A percentile compares a stretch with the other conserved stretches of the same genome.
These are phyloP conservation scores for Eimeria zaria DNA, from an alignment of 169 alveolate species.

Conservation along the genomic window DNA sequence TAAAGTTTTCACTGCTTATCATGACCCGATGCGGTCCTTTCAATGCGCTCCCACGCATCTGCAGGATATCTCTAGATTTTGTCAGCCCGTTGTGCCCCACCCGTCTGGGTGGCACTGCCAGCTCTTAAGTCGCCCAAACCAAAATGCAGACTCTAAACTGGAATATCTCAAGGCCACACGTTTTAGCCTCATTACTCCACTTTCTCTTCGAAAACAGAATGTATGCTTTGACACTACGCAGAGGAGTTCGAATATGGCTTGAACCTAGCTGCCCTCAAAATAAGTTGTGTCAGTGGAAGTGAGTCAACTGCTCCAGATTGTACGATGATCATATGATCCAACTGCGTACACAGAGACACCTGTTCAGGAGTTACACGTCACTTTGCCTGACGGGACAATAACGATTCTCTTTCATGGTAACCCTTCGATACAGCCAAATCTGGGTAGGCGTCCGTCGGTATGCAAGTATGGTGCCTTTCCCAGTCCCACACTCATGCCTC, in stretches of 20 bases:
- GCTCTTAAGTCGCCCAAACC: neutral
- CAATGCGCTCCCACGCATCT: neutral
- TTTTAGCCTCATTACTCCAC: neutral
- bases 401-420: no score
- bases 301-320: no score
- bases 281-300: neutral
- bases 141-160: neutral
- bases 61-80: neutral
- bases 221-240: neutral
- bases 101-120: neutral
- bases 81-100: neutral
- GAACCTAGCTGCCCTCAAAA: neutral
- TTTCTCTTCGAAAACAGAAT: neutral
- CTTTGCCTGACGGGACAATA: no score
- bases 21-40: neutral
- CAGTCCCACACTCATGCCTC: neutral
- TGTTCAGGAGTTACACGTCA: no score
- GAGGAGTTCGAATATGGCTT: neutral
- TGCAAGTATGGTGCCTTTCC: no score
- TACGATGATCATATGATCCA: no score
- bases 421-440: no score
- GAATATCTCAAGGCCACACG: neutral
- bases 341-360: no score
- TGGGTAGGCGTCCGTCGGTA: no score
- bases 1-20: neutral